Evolutionary conservation across 192 early-diverging fungal species (phyloP).

Genomic region (Diversispora epigaea): DNA sequence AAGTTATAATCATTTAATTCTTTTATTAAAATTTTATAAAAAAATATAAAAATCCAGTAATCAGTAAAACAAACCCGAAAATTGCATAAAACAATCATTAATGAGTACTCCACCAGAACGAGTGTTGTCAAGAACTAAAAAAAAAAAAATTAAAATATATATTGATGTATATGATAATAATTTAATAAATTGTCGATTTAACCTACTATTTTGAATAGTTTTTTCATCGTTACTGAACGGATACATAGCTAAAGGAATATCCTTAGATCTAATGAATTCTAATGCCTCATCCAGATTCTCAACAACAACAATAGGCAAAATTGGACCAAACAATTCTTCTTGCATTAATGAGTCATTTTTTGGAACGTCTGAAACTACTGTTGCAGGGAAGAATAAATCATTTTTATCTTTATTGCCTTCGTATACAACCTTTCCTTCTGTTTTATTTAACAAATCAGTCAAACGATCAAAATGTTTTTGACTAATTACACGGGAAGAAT

Average conservation of each 20-base stretch:
- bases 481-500: conserved; percentile 65
- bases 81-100: conserved; percentile 81
- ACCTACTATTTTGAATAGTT: conserved; percentile 50
- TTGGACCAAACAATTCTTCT: conserved; percentile 90
- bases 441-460: conserved; percentile 46
- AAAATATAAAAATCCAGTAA: neutral
- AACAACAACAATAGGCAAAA: conserved; percentile 77
- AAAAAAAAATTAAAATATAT: neutral
- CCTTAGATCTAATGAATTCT: conserved; percentile 57
- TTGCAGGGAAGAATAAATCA: conserved; percentile 79
- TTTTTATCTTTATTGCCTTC: conserved; percentile 63
- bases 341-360: conserved; percentile 66
- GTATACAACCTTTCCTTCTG: conserved; percentile 51
- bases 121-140: conserved; percentile 59
- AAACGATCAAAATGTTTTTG: conserved; percentile 65
- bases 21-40: neutral
- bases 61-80: conserved; percentile 43
- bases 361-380: conserved; percentile 72
- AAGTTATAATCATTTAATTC: neutral
- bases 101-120: conserved; percentile 73
- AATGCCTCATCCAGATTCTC: conserved; percentile 65
- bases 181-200: neutral
- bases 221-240: conserved; percentile 59
- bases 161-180: neutral
- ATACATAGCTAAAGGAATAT: conserved; percentile 81